Percentiles rank a stretch among this genome's conserved stretches.
Evolutionary conservation across 768 basidiomycete species (phyloP).

Genomic region (Boletellus emodensis): DNA sequence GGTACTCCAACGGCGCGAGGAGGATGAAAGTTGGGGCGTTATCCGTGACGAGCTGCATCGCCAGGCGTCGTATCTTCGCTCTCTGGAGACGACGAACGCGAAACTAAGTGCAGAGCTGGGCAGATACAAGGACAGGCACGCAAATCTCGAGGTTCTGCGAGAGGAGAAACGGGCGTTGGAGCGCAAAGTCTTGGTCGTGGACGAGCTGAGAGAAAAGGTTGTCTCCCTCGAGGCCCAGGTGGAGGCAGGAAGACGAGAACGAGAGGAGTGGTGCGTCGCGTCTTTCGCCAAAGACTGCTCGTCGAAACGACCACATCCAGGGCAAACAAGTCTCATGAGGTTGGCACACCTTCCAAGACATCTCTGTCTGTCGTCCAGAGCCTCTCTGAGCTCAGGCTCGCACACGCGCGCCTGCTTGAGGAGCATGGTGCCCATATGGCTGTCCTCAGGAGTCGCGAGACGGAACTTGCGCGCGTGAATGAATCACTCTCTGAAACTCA

Average conservation of each 20-base stretch:
- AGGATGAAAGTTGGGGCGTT: slow-evolving; percentile 57
- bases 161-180: slow-evolving; percentile 73
- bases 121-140: slow-evolving; percentile 50
- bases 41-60: slow-evolving; percentile 66
- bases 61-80: slow-evolving; percentile 57
- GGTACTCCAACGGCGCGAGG: slow-evolving; percentile 22
- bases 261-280: slow-evolving; percentile 51
- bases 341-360: slow-evolving; percentile 39
- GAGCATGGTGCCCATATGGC: slow-evolving; percentile 59
- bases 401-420: slow-evolving; percentile 62
- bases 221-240: slow-evolving; percentile 61
- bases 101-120: slow-evolving; percentile 52
- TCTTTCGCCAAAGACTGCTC: neutral
- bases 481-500: slow-evolving; percentile 36
- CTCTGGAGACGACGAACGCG: slow-evolving; percentile 56
- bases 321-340: slow-evolving; percentile 34
- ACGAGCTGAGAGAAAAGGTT: slow-evolving; percentile 53
- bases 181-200: slow-evolving; percentile 44
- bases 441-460: slow-evolving; percentile 49
- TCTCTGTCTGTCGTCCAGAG: slow-evolving; percentile 55
- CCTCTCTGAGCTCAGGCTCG: slow-evolving; percentile 56
- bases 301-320: slow-evolving; percentile 22
- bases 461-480: slow-evolving; percentile 43
- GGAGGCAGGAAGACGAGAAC: slow-evolving; percentile 53
- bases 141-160: slow-evolving; percentile 62